Base-by-base conservation (phyloP, 2,329 filamentous ascomycete species). In the Colletotrichum graminicola region DNA sequence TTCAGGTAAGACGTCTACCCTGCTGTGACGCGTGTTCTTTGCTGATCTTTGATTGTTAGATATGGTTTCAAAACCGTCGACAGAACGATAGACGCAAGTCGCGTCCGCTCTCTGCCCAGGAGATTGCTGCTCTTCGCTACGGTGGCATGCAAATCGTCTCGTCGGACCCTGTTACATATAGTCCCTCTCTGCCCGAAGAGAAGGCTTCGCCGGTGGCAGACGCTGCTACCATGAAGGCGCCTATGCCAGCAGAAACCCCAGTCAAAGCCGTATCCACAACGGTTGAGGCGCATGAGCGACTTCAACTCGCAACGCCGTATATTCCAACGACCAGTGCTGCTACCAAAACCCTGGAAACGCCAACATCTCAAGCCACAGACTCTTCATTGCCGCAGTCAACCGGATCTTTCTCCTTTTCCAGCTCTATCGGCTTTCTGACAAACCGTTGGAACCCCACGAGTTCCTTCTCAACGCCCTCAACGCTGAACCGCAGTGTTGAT, bases 61-160 rank as follows among this genome's bases (percentile, higher is more conserved):
- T 98, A 76, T 98, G 95, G 95, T 98, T 98, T 83, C 95, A 98
- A 79, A 98, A 98, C 78, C 90, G 94, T 78, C 89, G 95, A 75
- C 95, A 98, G 81, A 97, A 97, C 81, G 94, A 97, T 80, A 90
- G 95, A 76, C 90, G 95, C 75, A 97, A 95, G 84, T 94, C 94
- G 66, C 92, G 93, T 76, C 94, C 95, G 57, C 87, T 97, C 47
- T 89, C 93, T 36, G 89, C 92, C 12, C 91, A 94, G 80, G 94
- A 96, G 79, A 88, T 95, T 66, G 90, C 87, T 74, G 87, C 88
- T 70, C 82, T 91, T 75, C 82, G 87, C 77, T 85, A 88, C 77
- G 84, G 88, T 57, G 85, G 84, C 75, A 83, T 89, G 79, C 84
- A 87, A 74, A 82, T 85, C 43, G 79, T 88, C 52, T 84, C 86